These are phyloP conservation scores for Ambrosia artemisiifolia DNA, from an alignment of 129 eudicot genomes.

Conservation along the genomic window DNA sequence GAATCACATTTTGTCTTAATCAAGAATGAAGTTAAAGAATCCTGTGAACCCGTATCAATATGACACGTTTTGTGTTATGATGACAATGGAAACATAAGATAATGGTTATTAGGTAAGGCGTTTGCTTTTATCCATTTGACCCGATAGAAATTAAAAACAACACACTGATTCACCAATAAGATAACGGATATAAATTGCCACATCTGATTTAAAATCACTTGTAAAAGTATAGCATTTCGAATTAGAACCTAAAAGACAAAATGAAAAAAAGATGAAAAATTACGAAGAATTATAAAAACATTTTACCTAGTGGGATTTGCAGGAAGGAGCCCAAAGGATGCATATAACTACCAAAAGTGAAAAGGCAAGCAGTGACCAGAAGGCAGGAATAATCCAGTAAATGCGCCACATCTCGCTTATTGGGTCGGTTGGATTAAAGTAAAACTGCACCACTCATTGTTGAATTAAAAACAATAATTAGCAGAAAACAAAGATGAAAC, in stretches of 20 bases:
- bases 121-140: background rate
- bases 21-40: too few species aligned
- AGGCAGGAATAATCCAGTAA: conserved; percentile 72
- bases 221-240: background rate
- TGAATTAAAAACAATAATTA: background rate
- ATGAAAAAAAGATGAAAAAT: background rate
- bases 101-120: background rate
- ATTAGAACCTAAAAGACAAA: background rate
- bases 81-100: too few species aligned
- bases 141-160: background rate
- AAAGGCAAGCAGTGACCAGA: conserved; percentile 68
- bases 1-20: too few species aligned
- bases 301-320: conserved; percentile 74
- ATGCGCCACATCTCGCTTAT: conserved; percentile 72
- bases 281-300: background rate
- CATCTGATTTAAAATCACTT: background rate
- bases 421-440: conserved; percentile 73
- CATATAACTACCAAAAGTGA: conserved; percentile 62
- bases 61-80: too few species aligned
- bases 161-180: background rate
- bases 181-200: background rate
- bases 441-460: conserved; percentile 36
- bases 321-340: conserved; percentile 76
- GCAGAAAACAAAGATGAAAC: background rate
- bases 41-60: too few species aligned